phyloP scores from a whole-genome alignment of 441 rosid genomes.

The Adansonia rubrostipa region DNA sequence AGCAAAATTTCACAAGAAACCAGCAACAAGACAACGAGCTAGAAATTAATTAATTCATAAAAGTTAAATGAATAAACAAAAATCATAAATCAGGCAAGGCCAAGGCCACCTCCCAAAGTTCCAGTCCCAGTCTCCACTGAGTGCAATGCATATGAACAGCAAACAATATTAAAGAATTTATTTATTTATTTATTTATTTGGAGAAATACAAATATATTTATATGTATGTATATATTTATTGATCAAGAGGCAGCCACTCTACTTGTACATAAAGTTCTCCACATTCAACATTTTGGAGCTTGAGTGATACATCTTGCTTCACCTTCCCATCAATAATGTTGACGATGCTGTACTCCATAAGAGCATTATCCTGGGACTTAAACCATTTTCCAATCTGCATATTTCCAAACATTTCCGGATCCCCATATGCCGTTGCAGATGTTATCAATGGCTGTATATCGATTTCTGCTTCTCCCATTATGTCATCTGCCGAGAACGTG shows the following conservation, averaged over 20 bases:
- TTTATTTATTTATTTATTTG: too few species aligned
- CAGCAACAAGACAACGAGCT: too few species aligned
- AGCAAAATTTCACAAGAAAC: too few species aligned
- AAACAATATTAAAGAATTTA: too few species aligned
- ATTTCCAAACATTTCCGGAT: slow-evolving; percentile 74
- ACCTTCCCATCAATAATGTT: slow-evolving; percentile 88
- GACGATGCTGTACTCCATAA: slow-evolving; percentile 69
- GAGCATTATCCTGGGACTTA: slow-evolving; percentile 83
- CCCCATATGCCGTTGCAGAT: slow-evolving; percentile 86
- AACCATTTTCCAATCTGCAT: slow-evolving; percentile 97
- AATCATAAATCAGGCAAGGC: too few species aligned
- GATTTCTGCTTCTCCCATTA: slow-evolving; percentile 95
- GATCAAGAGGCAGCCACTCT: slow-evolving; percentile 77
- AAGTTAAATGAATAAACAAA: too few species aligned
- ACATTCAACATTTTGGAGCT: slow-evolving; percentile 91
- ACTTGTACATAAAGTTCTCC: slow-evolving; percentile 75
- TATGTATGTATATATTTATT: slow-evolving; percentile 34
- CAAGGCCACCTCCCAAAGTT: too few species aligned
- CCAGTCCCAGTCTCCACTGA: too few species aligned
- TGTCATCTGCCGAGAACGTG: slow-evolving; percentile 87
- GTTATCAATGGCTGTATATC: slow-evolving; percentile 86
- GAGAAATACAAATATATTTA: too few species aligned
- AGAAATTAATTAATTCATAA: too few species aligned
- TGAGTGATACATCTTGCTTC: slow-evolving; percentile 60
- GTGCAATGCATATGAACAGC: too few species aligned